Percentiles rank a stretch among this genome's conserved stretches.
phyloP scores from a whole-genome alignment of 1,284 basidiomycete species.

The Phaffia rhodozyma region DNA sequence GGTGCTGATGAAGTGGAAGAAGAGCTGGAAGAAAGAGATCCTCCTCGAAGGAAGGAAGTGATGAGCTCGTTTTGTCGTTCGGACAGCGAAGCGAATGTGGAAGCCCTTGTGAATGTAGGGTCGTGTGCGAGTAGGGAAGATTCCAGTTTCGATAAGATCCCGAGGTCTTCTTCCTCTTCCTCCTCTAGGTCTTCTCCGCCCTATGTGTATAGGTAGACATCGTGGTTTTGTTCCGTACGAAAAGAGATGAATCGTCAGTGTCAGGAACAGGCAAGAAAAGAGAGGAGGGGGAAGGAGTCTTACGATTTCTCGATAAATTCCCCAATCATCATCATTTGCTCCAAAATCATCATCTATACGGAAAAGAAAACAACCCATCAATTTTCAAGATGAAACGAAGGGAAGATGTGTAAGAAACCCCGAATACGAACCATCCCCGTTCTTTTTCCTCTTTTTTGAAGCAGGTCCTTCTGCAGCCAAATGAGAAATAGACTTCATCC shows the following conservation, averaged over 20 bases:
- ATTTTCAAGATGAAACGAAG: not conserved
- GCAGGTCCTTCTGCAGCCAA: constrained; percentile 69
- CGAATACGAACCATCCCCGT: constrained; percentile 58
- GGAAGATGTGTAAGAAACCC: constrained; percentile 10
- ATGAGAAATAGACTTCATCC: constrained; percentile 94
- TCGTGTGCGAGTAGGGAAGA: constrained; percentile 70
- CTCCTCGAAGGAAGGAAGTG: constrained; percentile 57
- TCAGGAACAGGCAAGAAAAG: not conserved
- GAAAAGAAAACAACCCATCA: not conserved
- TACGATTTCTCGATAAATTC: constrained; percentile 93
- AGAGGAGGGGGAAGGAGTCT: constrained; percentile 22
- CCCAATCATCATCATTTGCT: constrained; percentile 92
- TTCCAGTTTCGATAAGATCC: constrained; percentile 62
- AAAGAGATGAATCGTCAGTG: too few species aligned
- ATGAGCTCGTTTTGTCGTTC: constrained; percentile 71
- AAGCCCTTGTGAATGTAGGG: constrained; percentile 62
- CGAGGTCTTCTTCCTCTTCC: constrained; percentile 86
- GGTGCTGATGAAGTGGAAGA: constrained; percentile 37
- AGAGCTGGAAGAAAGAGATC: constrained; percentile 19
- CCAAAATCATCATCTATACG: constrained; percentile 81
- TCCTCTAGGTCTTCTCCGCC: constrained; percentile 96
- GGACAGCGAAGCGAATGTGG: constrained; percentile 68
- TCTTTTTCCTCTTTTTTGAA: constrained; percentile 66
- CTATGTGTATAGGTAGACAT: constrained; percentile 25
- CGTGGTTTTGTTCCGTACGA: not conserved